Base-by-base conservation (phyloP, 805 yeast genomes). In the Starmerella lactis-condensi region DNA sequence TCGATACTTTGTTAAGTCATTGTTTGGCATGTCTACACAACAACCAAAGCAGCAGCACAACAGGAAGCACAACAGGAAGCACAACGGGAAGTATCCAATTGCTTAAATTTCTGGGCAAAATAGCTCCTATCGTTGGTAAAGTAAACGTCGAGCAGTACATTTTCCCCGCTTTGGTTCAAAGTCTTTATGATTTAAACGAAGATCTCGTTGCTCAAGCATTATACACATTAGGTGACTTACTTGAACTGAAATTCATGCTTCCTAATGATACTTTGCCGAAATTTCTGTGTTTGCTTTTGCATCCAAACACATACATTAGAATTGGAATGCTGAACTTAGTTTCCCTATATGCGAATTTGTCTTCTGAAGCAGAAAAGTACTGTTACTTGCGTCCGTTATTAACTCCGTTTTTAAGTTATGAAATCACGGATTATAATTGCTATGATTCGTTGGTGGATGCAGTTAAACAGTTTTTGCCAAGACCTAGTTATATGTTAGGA, bases 11-110 rank as follows among this genome's bases (percentile, higher is more conserved):
- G 15, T 54, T 89, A 28, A 82, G 93, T 27, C 96, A 89, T 56
- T 57, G 83, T 34, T 83, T 89, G 26, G 83, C 96, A 0, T 89
- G 82, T 46, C 55, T 89, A 39, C 89, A 89, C 51, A 94, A 83
- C 47, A 63, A 69, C 33, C n/a, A n/a, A n/a, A n/a, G n/a, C n/a
- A n/a, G n/a, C n/a, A n/a, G n/a, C n/a, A n/a, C n/a, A n/a, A n/a
- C n/a, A n/a, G n/a, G n/a, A n/a, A n/a, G n/a, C n/a, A n/a, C n/a
- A n/a, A n/a, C n/a, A n/a, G n/a, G n/a, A n/a, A 70, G 72, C 45
- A 57, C 74, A 0, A 64, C 69, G 14, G 57, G 89, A 15, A 60
- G 91, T 36, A 56, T 76, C 18, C 69, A 72, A 4, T 72, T 89
- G 43, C 71, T 85, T 22, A 64, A 70, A 25, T 63, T 81, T 6